Percentiles rank a stretch among this genome's conserved stretches.
Conservation (phyloP, 768 basidiomycete species). For the Peribolospora kevripleyi region DNA sequence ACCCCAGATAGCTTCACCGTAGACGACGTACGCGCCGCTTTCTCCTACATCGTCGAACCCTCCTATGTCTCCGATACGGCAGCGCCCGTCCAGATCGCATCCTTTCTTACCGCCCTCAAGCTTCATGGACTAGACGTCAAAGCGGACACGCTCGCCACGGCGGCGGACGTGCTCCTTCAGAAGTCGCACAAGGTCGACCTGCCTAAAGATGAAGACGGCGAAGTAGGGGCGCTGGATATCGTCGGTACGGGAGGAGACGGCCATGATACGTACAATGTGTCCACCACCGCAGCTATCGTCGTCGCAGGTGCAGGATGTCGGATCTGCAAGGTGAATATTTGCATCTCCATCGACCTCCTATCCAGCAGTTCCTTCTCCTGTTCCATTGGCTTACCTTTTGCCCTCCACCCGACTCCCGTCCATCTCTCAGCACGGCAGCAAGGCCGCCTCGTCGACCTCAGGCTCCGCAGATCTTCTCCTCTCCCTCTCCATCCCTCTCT, state of each 20-base stretch:
- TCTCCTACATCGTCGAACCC: slow-evolving; percentile 34
- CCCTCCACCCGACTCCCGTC: neutral
- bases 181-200: slow-evolving; percentile 41
- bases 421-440: slow-evolving; percentile 39
- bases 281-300: slow-evolving; percentile 76
- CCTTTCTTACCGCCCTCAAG: slow-evolving; percentile 69
- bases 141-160: slow-evolving; percentile 51
- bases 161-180: slow-evolving; percentile 47
- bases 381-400: neutral
- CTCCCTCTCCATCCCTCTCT: slow-evolving; percentile 42
- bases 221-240: slow-evolving; percentile 30
- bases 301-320: slow-evolving; percentile 84
- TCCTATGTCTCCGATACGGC: slow-evolving; percentile 2
- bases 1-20: slow-evolving; percentile 21
- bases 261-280: slow-evolving; percentile 87
- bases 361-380: neutral
- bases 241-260: slow-evolving; percentile 92
- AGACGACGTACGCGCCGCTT: slow-evolving; percentile 43
- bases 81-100: slow-evolving; percentile 50
- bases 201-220: slow-evolving; percentile 26
- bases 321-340: slow-evolving; percentile 55
- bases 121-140: slow-evolving; percentile 50
- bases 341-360: neutral
- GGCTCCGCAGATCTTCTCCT: slow-evolving; percentile 83
- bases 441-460: slow-evolving; percentile 75